Evolutionary conservation across 345 rosid genomes (phyloP).

Genomic region (Salix viminalis): DNA sequence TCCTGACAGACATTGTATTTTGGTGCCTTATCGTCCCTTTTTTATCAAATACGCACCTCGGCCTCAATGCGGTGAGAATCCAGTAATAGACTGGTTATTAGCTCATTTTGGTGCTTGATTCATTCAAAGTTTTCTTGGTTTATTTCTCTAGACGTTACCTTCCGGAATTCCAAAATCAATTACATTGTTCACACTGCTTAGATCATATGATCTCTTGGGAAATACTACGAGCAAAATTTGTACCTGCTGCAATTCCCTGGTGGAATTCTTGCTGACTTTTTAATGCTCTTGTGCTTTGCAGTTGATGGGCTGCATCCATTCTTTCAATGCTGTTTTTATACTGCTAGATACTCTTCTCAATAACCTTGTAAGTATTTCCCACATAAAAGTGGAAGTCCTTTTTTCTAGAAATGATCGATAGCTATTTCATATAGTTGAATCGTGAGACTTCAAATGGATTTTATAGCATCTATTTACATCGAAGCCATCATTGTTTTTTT

Average conservation of each 20-base stretch:
- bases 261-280: background rate
- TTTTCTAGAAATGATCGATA: too few relatives aligned
- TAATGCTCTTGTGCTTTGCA: constrained; percentile 21
- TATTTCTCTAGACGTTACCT: background rate
- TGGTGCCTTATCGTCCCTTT: constrained; percentile 76
- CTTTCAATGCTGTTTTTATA: constrained; percentile 55
- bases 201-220: background rate
- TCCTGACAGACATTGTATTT: constrained; percentile 67
- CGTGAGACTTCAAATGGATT: background rate
- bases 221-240: background rate
- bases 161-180: background rate
- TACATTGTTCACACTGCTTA: background rate
- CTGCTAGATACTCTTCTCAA: constrained; percentile 62
- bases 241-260: background rate
- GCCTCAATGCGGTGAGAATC: constrained; percentile 52
- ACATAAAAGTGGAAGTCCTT: background rate
- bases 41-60: constrained; percentile 52
- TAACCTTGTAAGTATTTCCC: constrained; percentile 53
- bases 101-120: background rate
- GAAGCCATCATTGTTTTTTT: background rate
- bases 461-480: background rate
- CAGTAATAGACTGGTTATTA: background rate
- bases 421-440: too few relatives aligned
- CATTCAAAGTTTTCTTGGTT: background rate
- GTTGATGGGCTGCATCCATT: constrained; percentile 87